Percentiles rank a stretch among this genome's conserved stretches.
Conservation (phyloP, 2,329 filamentous ascomycete species). For the Aspergillus arachidicola region DNA sequence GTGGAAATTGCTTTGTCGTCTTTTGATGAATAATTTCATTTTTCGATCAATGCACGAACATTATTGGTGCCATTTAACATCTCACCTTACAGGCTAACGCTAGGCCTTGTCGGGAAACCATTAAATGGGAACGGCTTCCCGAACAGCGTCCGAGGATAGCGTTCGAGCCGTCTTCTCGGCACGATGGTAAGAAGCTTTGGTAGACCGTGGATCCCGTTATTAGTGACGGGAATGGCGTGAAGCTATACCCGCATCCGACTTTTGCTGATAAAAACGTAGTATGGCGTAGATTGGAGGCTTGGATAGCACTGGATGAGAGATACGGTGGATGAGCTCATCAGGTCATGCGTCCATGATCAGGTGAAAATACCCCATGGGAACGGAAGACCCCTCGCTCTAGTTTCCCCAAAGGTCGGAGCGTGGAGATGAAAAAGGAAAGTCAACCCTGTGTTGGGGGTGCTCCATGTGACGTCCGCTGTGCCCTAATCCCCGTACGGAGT, state of each 20-base stretch:
- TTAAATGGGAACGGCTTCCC: conserved; percentile 13
- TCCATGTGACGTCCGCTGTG: conserved; percentile 6
- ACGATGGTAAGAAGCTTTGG: conserved; percentile 2
- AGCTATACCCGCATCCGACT: conserved; percentile 5
- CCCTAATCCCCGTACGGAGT: background rate
- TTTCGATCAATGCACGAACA: background rate
- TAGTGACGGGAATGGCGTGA: conserved; percentile 8
- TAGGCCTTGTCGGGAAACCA: conserved; percentile 12
- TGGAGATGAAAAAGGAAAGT: conserved; percentile 6
- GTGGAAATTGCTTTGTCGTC: background rate
- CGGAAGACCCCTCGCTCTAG: conserved; percentile 7
- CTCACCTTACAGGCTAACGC: conserved; percentile 13
- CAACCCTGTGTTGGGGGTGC: conserved; percentile 3
- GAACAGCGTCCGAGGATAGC: conserved; percentile 8
- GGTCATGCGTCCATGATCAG: background rate
- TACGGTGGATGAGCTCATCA: background rate
- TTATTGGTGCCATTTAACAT: conserved; percentile 9
- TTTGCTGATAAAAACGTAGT: background rate
- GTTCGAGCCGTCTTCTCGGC: conserved; percentile 2
- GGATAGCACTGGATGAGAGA: background rate
- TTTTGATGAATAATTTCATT: background rate
- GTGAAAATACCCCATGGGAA: conserved; percentile 11
- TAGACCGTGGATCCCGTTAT: conserved; percentile 6
- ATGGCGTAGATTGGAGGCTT: background rate
- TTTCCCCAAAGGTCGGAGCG: conserved; percentile 7